Evolutionary conservation across 306 rosid genomes (phyloP).

Genomic region (Cicer arietinum): DNA sequence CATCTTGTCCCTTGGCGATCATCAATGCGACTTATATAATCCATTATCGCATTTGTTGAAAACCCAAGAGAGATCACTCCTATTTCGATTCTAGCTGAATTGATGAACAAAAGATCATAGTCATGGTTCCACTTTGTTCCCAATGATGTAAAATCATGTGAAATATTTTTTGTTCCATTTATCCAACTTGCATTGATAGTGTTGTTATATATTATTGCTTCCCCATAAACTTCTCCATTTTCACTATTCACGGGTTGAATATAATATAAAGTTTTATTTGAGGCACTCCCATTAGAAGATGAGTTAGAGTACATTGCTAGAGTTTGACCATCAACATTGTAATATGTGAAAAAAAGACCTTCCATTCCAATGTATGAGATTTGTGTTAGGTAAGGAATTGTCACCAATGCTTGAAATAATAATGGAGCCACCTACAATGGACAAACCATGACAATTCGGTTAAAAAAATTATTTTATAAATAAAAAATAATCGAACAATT

Average conservation of each 20-base stretch:
- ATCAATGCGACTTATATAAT: conserved; percentile 26
- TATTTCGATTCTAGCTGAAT: conserved; percentile 46
- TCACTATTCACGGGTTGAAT: conserved; percentile 50
- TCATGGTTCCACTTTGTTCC: conserved; percentile 50
- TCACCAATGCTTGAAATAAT: conserved; percentile 56
- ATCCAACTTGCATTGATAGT: conserved; percentile 44
- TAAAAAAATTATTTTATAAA: neutral
- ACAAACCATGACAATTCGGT: neutral
- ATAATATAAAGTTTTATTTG: conserved; percentile 33
- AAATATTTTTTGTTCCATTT: conserved; percentile 31
- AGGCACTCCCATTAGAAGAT: conserved; percentile 19
- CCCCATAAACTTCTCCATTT: conserved; percentile 53
- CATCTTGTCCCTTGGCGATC: conserved; percentile 43
- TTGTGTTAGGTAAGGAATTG: conserved; percentile 53
- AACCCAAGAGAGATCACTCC: conserved; percentile 57
- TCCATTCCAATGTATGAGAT: conserved; percentile 60
- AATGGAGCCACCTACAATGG: conserved; percentile 57
- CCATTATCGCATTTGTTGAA: conserved; percentile 33
- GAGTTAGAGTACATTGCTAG: conserved; percentile 61
- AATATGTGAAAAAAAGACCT: conserved; percentile 60
- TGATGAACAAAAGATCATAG: conserved; percentile 44
- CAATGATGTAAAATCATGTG: conserved; percentile 43
- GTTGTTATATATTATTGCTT: conserved; percentile 33
- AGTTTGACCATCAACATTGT: conserved; percentile 44
- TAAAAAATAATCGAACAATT: conserved; percentile 4